Percentiles rank a stretch among this genome's conserved stretches.
Conservation (phyloP, 139 green algal genomes). For the Auxenochlorella pyrenoidosa region DNA sequence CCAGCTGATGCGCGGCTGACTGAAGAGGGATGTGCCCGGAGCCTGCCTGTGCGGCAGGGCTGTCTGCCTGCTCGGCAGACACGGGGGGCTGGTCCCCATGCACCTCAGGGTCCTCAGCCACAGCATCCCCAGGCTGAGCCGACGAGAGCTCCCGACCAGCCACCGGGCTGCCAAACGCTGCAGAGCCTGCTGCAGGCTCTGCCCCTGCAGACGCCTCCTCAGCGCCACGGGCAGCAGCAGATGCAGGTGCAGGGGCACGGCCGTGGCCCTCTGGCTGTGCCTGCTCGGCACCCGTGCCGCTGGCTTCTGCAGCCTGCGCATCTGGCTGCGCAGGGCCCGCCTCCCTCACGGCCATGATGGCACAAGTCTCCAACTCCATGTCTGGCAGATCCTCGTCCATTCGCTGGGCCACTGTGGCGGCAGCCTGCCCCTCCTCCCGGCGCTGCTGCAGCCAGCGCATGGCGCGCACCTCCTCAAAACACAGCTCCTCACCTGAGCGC, state of each 20-base stretch:
- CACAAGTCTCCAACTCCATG: slow-evolving; percentile 19
- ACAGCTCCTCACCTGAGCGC: slow-evolving; percentile 65
- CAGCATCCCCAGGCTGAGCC: background rate
- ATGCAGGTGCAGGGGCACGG: too few relatives aligned
- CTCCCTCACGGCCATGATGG: background rate
- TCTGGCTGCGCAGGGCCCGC: background rate
- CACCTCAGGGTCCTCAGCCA: too few relatives aligned
- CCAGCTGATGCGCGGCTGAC: background rate
- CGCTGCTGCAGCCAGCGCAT: slow-evolving; percentile 41
- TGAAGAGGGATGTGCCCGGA: background rate
- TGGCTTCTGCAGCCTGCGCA: background rate
- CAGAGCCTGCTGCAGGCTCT: background rate
- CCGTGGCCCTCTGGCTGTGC: background rate
- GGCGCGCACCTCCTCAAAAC: slow-evolving; percentile 80
- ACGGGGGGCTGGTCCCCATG: background rate
- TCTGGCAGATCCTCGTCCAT: background rate
- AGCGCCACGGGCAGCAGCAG: background rate
- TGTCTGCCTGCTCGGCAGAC: slow-evolving; percentile 1
- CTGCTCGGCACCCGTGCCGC: background rate
- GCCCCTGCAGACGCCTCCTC: background rate
- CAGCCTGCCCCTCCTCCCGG: background rate
- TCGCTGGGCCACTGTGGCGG: background rate
- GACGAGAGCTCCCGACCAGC: background rate
- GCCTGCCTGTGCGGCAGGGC: background rate
- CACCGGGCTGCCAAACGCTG: slow-evolving; percentile 19